Conservation (phyloP, 2,329 filamentous ascomycete genomes). For the Mollisiaceae sp. region DNA sequence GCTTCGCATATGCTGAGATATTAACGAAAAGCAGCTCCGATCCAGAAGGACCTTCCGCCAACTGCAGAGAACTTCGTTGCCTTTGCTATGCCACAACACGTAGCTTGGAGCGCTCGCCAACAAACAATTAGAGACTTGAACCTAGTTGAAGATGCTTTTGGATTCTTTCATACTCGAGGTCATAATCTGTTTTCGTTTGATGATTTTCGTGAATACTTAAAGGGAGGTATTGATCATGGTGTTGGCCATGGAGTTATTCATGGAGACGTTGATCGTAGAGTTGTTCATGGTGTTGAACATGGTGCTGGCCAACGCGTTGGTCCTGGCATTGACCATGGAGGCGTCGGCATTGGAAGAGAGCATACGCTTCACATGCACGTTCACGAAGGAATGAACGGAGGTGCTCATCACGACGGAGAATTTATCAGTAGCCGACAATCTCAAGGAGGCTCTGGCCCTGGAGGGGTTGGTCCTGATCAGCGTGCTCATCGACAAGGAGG, state of each 20-base stretch:
- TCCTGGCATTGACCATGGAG: not conserved
- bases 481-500: not conserved
- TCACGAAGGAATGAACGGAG: too few relatives aligned
- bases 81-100: not conserved
- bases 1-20: not conserved
- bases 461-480: not conserved
- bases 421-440: too few relatives aligned
- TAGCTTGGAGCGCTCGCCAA: not conserved
- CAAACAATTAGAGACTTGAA: not conserved
- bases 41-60: not conserved
- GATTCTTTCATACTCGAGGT: not conserved
- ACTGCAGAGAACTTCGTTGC: not conserved
- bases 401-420: too few relatives aligned
- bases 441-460: too few relatives aligned
- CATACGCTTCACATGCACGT: too few relatives aligned
- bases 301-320: not conserved
- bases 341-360: too few relatives aligned
- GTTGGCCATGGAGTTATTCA: too few relatives aligned
- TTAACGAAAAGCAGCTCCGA: not conserved
- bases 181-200: not conserved
- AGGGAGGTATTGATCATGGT: not conserved
- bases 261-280: too few relatives aligned
- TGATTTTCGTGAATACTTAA: not conserved
- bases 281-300: not conserved
- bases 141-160: not conserved